These are phyloP conservation scores for Trichoderma aggressivum DNA, from an alignment of 2,329 filamentous ascomycete genomes.

Conservation along the genomic window DNA sequence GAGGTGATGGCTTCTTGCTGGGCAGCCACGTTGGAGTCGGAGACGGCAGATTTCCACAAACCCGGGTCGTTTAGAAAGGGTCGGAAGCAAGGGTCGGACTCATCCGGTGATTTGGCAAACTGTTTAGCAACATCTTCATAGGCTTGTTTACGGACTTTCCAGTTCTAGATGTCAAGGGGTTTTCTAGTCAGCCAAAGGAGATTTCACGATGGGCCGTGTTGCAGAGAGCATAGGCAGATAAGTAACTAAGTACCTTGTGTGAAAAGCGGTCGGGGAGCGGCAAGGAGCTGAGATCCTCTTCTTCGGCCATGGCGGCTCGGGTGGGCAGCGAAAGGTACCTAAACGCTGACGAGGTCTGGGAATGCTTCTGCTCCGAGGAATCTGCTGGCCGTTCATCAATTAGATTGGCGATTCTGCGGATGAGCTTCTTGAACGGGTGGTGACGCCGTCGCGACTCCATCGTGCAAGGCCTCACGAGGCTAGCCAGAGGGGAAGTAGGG, in stretches of 20 bases:
- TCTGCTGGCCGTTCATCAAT: slow-evolving; percentile 20
- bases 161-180: slow-evolving; percentile 53
- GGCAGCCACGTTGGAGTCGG: slow-evolving; percentile 93
- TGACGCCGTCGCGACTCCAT: slow-evolving; percentile 27
- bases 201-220: background rate
- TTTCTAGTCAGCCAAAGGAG: background rate
- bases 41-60: slow-evolving; percentile 88
- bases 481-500: background rate
- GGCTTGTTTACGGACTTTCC: slow-evolving; percentile 94
- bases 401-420: slow-evolving; percentile 29
- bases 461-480: slow-evolving; percentile 12
- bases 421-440: slow-evolving; percentile 32
- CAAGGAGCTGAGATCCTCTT: slow-evolving; percentile 78
- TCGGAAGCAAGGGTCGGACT: slow-evolving; percentile 78
- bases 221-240: slow-evolving; percentile 11
- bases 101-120: slow-evolving; percentile 80
- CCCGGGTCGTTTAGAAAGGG: slow-evolving; percentile 82
- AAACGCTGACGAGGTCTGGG: slow-evolving; percentile 1
- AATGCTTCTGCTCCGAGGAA: slow-evolving; percentile 22
- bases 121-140: slow-evolving; percentile 90
- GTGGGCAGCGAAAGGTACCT: slow-evolving; percentile 18
- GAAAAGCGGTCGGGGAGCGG: slow-evolving; percentile 76
- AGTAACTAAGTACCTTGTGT: slow-evolving; percentile 66
- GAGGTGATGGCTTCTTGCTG: slow-evolving; percentile 89
- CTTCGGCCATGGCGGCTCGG: slow-evolving; percentile 66